Evolutionary conservation across 805 yeast genomes (phyloP), one percentile per base, ranked within the genome.

Genomic region (Ogataea ganodermae): DNA sequence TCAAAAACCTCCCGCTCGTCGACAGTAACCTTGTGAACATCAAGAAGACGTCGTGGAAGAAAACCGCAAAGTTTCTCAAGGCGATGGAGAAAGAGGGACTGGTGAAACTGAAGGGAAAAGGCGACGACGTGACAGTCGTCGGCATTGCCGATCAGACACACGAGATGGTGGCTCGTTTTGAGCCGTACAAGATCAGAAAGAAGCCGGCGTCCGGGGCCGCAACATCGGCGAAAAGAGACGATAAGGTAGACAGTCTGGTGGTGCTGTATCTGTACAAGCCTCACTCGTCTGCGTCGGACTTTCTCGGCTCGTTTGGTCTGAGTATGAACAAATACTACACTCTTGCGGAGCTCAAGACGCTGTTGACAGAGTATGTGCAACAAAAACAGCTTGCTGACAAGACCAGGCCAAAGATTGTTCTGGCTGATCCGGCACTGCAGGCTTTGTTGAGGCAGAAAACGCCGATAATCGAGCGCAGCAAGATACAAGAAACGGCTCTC

Each of bases 31-130:
- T 68, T 42, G 77, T 83, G 32, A 83, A 78, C 55, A 76, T 86
- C 49, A 91, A 90, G 65, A 85, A 81, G 60, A 83, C 96, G 0
- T 79, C 90, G 2, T 92, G 96, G 96, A 90, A 87, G 65, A 92
- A 92, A 61, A 81, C 92, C 3, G 78, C 90, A 12, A 91, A 90
- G 63, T 89, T 84, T 59, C 68, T 92, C 45, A 92, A 89, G 61
- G 83, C 86, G 6, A 89, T 91, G 83, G 96, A 88, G 55, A 92
- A 89, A 62, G 74, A 75, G 36, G 80, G 81, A 1, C 78, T 83
- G 46, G 51, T 94, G 18, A 81, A 81, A 47, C 63, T 84, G 21
- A 89, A 90, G 56, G 97, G 96, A 6, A 87, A 89, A 59, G 94
- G 84, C 31, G 97, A 91, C 49, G 95, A 87, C 58, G 69, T 90